Evolutionary conservation across 2,329 filamentous ascomycete genomes (phyloP).

Genomic region (Exserohilum turcica): DNA sequence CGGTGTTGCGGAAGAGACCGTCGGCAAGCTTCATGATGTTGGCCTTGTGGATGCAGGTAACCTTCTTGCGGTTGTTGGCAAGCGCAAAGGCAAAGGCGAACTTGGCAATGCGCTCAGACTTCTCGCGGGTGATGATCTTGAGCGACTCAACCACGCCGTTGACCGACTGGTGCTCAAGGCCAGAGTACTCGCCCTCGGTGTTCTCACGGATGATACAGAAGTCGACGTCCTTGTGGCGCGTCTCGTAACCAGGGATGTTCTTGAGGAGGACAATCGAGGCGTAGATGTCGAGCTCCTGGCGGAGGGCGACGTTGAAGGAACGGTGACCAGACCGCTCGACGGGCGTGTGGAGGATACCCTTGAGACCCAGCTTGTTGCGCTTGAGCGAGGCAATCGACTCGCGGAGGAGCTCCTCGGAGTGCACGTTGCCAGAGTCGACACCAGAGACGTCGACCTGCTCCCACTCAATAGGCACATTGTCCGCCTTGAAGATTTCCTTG

Average conservation of each 20-base stretch:
- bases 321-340: slow-evolving; percentile 96
- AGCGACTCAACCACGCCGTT: slow-evolving; percentile 96
- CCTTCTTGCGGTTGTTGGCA: slow-evolving; percentile 98
- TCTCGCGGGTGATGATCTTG: slow-evolving; percentile 99
- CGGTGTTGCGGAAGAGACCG: slow-evolving; percentile 97
- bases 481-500: slow-evolving; percentile 99
- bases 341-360: slow-evolving; percentile 98
- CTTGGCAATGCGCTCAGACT: slow-evolving; percentile 98
- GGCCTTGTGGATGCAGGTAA: slow-evolving; percentile 99
- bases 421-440: slow-evolving; percentile 81
- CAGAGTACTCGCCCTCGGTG: slow-evolving; percentile 99
- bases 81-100: slow-evolving; percentile 98
- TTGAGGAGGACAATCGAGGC: slow-evolving; percentile 97
- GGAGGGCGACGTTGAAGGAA: slow-evolving; percentile 98
- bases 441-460: slow-evolving; percentile 97
- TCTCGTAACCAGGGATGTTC: slow-evolving; percentile 99
- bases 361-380: slow-evolving; percentile 98
- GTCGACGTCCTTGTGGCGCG: slow-evolving; percentile 95
- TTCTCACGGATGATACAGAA: slow-evolving; percentile 99
- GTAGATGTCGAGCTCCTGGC: slow-evolving; percentile 99
- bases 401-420: slow-evolving; percentile 92
- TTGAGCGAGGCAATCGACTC: slow-evolving; percentile 94
- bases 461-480: slow-evolving; percentile 98
- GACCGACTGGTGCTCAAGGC: slow-evolving; percentile 97
- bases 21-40: slow-evolving; percentile 99